A percentile compares a stretch with the other conserved stretches of the same genome.
These are phyloP conservation scores for Cucumis cinereus DNA, from an alignment of 306 rosid genomes.

Conservation along the genomic window DNA sequence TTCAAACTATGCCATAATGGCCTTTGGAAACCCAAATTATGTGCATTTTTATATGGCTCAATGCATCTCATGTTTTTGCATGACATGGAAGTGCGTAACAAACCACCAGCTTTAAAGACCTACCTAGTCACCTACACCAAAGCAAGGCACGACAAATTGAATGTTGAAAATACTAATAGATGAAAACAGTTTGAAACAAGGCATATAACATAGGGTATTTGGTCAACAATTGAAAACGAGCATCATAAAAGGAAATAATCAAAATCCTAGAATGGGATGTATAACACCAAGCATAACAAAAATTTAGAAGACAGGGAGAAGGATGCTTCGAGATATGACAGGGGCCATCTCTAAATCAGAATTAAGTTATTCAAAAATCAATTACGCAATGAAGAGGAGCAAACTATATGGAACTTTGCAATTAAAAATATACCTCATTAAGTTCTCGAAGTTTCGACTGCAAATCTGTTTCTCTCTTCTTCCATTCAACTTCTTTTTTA, in stretches of 20 bases:
- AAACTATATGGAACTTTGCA: neutral
- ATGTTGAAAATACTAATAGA: neutral
- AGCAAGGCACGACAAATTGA: neutral
- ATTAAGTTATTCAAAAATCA: neutral
- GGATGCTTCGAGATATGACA: neutral
- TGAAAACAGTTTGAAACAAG: neutral
- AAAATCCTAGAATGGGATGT: neutral
- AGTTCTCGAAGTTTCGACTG: slow-evolving; percentile 26
- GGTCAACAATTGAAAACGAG: neutral
- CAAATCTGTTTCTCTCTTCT: slow-evolving; percentile 30
- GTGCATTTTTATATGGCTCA: neutral
- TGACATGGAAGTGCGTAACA: neutral
- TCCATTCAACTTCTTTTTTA: slow-evolving; percentile 52
- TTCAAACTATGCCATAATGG: neutral
- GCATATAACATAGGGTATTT: neutral
- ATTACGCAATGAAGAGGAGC: neutral
- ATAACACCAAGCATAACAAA: neutral
- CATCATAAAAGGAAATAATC: neutral
- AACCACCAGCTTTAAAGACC: neutral
- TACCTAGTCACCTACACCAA: neutral
- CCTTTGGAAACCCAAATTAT: neutral
- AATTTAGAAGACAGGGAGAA: neutral
- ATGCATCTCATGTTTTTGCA: neutral
- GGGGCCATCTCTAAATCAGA: neutral
- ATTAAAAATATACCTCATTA: slow-evolving; percentile 26